Conservation (phyloP, 192 early-diverging fungal species). For the Gamsiella multidivaricata region DNA sequence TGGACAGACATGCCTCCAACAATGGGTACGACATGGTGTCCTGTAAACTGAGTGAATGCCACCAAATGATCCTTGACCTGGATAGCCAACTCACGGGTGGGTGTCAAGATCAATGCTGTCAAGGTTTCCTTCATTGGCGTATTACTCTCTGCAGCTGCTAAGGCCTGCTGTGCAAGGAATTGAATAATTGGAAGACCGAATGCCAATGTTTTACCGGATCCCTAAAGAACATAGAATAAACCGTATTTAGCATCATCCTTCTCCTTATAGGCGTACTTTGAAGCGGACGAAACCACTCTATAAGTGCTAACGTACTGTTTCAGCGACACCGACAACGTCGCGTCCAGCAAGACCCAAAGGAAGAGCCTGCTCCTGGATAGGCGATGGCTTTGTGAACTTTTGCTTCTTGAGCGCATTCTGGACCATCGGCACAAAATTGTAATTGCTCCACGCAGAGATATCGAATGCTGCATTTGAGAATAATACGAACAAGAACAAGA, state of each 20-base stretch:
- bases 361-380: constrained; percentile 87
- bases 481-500: background rate
- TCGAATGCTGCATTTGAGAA: constrained; percentile 62
- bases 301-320: constrained; percentile 71
- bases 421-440: constrained; percentile 67
- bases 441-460: constrained; percentile 77
- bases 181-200: constrained; percentile 95
- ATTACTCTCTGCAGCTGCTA: constrained; percentile 16
- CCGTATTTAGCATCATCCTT: background rate
- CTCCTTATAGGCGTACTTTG: background rate
- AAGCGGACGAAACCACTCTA: background rate
- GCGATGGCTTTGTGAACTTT: constrained; percentile 82
- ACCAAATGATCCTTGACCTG: constrained; percentile 91
- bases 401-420: constrained; percentile 76
- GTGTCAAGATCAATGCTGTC: constrained; percentile 84
- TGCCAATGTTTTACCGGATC: constrained; percentile 95
- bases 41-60: constrained; percentile 50
- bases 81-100: constrained; percentile 95
- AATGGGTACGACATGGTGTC: constrained; percentile 75
- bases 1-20: constrained; percentile 96
- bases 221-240: constrained; percentile 50
- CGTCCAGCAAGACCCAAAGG: constrained; percentile 74
- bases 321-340: constrained; percentile 93
- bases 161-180: constrained; percentile 61
- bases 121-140: constrained; percentile 41